Evolutionary conservation across 1,139 yeast species (phyloP).

Genomic region (Saccharomyces hybrid): DNA sequence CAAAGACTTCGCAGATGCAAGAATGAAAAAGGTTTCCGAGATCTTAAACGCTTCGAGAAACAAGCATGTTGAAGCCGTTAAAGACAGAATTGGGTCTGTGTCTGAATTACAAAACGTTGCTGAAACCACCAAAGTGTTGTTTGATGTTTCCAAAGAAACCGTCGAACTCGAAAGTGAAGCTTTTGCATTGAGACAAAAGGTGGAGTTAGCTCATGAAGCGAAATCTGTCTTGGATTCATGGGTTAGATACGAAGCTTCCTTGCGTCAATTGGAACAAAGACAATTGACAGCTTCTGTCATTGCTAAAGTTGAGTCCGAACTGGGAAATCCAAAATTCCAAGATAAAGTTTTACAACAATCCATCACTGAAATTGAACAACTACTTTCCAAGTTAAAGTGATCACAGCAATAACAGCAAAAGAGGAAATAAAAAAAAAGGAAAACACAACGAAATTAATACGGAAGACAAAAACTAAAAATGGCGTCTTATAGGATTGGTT

Average conservation of each 20-base stretch:
- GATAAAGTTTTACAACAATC: slow-evolving; percentile 86
- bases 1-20: slow-evolving; percentile 90
- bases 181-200: slow-evolving; percentile 86
- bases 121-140: slow-evolving; percentile 80
- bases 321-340: slow-evolving; percentile 87
- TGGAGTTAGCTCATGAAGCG: slow-evolving; percentile 83
- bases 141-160: slow-evolving; percentile 92
- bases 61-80: slow-evolving; percentile 87
- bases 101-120: slow-evolving; percentile 88
- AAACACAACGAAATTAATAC: neutral
- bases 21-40: slow-evolving; percentile 74
- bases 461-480: neutral
- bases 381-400: slow-evolving; percentile 42
- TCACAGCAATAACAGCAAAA: neutral
- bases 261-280: slow-evolving; percentile 93
- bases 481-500: neutral
- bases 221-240: slow-evolving; percentile 94
- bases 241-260: slow-evolving; percentile 97
- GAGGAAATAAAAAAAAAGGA: neutral
- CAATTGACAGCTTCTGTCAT: slow-evolving; percentile 83
- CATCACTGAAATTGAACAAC: slow-evolving; percentile 82
- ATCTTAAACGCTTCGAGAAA: slow-evolving; percentile 82
- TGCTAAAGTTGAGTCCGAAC: slow-evolving; percentile 79
- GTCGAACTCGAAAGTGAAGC: slow-evolving; percentile 91
- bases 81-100: slow-evolving; percentile 83